Evolutionary conservation across 2,329 filamentous ascomycete genomes (phyloP).

Genomic region (Allantophomopsis lycopodina): DNA sequence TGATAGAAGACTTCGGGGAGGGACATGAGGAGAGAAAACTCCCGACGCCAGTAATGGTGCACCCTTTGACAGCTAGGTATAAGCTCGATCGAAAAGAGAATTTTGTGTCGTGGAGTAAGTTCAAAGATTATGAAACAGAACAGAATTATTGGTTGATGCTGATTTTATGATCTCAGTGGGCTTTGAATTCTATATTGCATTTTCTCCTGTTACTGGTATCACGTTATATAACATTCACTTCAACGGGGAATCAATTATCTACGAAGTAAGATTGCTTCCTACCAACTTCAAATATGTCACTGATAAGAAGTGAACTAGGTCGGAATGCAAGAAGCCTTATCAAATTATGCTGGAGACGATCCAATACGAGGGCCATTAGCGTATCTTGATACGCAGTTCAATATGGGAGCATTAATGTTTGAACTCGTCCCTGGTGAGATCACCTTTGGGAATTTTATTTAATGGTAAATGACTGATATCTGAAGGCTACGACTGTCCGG

Average conservation of each 20-base stretch:
- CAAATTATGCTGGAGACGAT: constrained; percentile 18
- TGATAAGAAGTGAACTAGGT: constrained; percentile 12
- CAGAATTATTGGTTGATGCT: too few species aligned
- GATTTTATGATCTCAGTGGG: constrained; percentile 22
- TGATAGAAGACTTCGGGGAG: constrained; percentile 5
- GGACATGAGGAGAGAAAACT: constrained; percentile 2
- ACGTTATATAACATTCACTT: constrained; percentile 35
- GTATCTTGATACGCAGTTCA: constrained; percentile 19
- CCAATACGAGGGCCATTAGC: constrained; percentile 10
- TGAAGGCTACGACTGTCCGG: constrained; percentile 13
- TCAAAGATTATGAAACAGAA: too few species aligned
- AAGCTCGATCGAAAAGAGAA: background rate
- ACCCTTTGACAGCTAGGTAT: constrained; percentile 1
- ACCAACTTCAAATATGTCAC: background rate
- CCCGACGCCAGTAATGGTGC: constrained; percentile 1
- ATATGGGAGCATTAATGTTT: constrained; percentile 15
- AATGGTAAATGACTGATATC: constrained; percentile 3
- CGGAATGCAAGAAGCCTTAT: constrained; percentile 34
- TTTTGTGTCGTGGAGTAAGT: background rate
- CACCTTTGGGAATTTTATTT: background rate
- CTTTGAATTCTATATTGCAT: constrained; percentile 35
- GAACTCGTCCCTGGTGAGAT: constrained; percentile 12
- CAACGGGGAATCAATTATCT: constrained; percentile 39
- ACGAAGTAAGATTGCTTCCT: constrained; percentile 33
- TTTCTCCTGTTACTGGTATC: constrained; percentile 32